A percentile compares a stretch with the other conserved stretches of the same genome.
Conservation (phyloP, 176 grass and related monocot species). For the Musa itinerans region DNA sequence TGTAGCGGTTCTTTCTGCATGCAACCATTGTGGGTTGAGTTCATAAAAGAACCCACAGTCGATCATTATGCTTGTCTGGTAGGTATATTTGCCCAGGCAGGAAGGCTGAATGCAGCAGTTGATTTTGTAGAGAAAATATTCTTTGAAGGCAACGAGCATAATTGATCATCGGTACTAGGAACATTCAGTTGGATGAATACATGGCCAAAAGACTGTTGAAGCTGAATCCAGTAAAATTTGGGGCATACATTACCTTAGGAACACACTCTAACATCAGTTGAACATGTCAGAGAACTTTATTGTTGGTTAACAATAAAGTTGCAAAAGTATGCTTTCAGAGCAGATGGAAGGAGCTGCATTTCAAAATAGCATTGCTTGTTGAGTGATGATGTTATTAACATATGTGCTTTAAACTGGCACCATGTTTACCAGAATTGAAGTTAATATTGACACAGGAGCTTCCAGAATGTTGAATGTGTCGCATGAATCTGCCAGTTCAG, state of each 20-base stretch:
- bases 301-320: slow-evolving; percentile 23
- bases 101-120: slow-evolving; percentile 30
- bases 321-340: slow-evolving; percentile 23
- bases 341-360: slow-evolving; percentile 1
- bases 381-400: neutral
- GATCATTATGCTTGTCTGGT: slow-evolving; percentile 37
- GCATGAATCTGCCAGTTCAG: no score
- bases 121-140: slow-evolving; percentile 26
- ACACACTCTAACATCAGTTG: neutral
- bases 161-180: slow-evolving; percentile 35
- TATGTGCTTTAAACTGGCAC: no score
- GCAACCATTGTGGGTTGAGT: slow-evolving; percentile 23
- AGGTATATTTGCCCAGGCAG: slow-evolving; percentile 31
- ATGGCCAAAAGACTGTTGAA: slow-evolving; percentile 21
- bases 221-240: slow-evolving; percentile 26
- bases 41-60: slow-evolving; percentile 27
- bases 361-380: slow-evolving; percentile 9
- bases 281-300: slow-evolving; percentile 25
- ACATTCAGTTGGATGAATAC: slow-evolving; percentile 28
- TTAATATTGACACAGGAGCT: no score
- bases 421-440: no score
- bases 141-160: slow-evolving; percentile 27
- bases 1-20: slow-evolving; percentile 26
- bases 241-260: slow-evolving; percentile 28
- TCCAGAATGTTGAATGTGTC: no score